Conservation (phyloP, 2,329 filamentous ascomycete genomes). For the Cadophora sp. region DNA sequence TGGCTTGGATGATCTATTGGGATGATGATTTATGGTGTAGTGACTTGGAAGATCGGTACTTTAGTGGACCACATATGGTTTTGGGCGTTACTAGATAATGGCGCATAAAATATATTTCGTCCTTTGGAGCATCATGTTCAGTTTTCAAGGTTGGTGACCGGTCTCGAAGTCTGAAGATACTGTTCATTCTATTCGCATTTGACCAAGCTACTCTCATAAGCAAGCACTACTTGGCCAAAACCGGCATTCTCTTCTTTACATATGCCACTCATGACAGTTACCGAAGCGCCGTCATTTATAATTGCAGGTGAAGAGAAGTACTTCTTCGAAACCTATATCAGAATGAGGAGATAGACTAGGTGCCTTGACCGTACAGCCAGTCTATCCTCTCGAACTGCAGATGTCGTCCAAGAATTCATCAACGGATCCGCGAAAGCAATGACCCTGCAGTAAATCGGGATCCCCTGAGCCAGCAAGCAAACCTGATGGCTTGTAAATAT, state of each 20-base stretch:
- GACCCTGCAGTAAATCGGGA: too few relatives aligned
- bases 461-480: too few relatives aligned
- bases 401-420: too few relatives aligned
- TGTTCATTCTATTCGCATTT: neutral
- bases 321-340: too few relatives aligned
- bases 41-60: neutral
- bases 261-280: too few relatives aligned
- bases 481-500: too few relatives aligned
- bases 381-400: too few relatives aligned
- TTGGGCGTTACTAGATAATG: slow-evolving; percentile 29
- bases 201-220: neutral
- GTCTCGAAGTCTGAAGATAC: neutral
- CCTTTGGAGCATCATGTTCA: neutral
- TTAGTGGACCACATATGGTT: slow-evolving; percentile 13
- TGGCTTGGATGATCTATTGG: slow-evolving; percentile 53
- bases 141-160: neutral
- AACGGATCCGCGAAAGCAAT: too few relatives aligned
- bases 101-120: slow-evolving; percentile 33
- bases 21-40: slow-evolving; percentile 39
- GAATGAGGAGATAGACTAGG: too few relatives aligned
- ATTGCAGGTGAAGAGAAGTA: too few relatives aligned
- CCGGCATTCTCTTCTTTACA: neutral
- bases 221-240: neutral
- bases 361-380: too few relatives aligned
- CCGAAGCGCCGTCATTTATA: too few relatives aligned